phyloP scores from a whole-genome alignment of 2,329 filamentous ascomycete genomes.

The Hypoxylon rubiginosum region DNA sequence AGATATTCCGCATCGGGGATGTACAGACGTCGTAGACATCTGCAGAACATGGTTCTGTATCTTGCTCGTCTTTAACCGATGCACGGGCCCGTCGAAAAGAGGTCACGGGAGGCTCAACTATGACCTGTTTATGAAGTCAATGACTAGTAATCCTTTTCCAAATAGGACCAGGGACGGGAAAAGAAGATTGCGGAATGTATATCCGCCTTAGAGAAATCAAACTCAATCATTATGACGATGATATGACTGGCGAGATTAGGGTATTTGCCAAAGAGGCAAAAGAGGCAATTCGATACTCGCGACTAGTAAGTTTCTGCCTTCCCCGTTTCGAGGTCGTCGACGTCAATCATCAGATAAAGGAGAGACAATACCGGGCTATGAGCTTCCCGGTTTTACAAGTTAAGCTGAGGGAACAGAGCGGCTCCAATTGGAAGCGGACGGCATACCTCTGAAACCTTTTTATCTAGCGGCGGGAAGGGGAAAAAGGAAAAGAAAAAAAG shows the following conservation, averaged over 20 bases:
- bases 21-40: constrained; percentile 17
- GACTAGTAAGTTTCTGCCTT: constrained; percentile 26
- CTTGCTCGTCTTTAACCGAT: constrained; percentile 23
- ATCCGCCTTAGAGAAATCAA: constrained; percentile 2
- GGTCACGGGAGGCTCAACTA: constrained; percentile 18
- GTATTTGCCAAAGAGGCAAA: constrained; percentile 11
- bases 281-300: constrained; percentile 26
- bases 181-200: background rate
- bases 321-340: constrained; percentile 31
- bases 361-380: constrained; percentile 32
- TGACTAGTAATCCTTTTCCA: constrained; percentile 8
- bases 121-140: constrained; percentile 1
- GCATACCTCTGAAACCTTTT: constrained; percentile 9
- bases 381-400: constrained; percentile 29
- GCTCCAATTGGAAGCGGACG: constrained; percentile 17
- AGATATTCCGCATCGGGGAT: constrained; percentile 18
- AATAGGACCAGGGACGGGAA: background rate
- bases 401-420: constrained; percentile 10
- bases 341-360: constrained; percentile 35
- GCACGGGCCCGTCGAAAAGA: constrained; percentile 9
- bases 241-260: background rate
- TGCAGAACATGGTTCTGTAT: constrained; percentile 19
- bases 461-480: constrained; percentile 7
- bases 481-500: constrained; percentile 11
- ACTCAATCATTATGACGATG: constrained; percentile 27